Evolutionary conservation across 2,329 filamentous ascomycete species (phyloP), one percentile per base, ranked within the genome.

Genomic region (Fusarium globosum): DNA sequence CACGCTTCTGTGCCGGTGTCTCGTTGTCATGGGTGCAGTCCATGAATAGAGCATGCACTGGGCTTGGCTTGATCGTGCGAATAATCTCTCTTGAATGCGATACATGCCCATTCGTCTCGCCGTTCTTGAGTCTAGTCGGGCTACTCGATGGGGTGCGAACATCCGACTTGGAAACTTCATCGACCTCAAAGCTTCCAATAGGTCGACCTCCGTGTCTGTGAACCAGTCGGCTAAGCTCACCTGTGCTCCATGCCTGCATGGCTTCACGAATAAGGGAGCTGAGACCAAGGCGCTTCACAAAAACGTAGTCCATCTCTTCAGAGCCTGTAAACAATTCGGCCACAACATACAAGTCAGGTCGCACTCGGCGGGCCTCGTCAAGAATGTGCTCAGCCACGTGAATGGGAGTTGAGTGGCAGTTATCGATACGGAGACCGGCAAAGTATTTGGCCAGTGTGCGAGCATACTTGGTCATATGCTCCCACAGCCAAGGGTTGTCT

Each of bases 21-120:
- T 99, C 96, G 77, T 99, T 99, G 84, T 99, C 96, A 81, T 99
- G 96, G 0, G 97, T 99, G 82, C 97, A 99, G 81, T 99, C 97
- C 95, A 98, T 98, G 83, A 99, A 98, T 2, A 99, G 86, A 2
- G 96, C 96, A 74, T 97, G 95, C 1, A 98, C 93, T 8, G 95
- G 94, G 7, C 91, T 93, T n/a, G 93, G 92, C 74, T 94, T 94
- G 82, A 99, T 95, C 70, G 88, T 92, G 73, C 92, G 93, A 74
- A 97, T 88, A 23, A 93, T 89, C 77, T 96, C 92, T 41, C 86
- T 85, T 38, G 85, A 83, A 33, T 83, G 80, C 21, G 80, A 78
- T 41, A 76, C 79, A 12, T 82, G 79, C 20, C 81, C 81, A 46
- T 77, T 73, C 4, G 74, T 61, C 11, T 60, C 65, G 14, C 57